These are phyloP conservation scores for Clarireedia monteithiana DNA, from an alignment of 2,329 filamentous ascomycete species.

Conservation along the genomic window DNA sequence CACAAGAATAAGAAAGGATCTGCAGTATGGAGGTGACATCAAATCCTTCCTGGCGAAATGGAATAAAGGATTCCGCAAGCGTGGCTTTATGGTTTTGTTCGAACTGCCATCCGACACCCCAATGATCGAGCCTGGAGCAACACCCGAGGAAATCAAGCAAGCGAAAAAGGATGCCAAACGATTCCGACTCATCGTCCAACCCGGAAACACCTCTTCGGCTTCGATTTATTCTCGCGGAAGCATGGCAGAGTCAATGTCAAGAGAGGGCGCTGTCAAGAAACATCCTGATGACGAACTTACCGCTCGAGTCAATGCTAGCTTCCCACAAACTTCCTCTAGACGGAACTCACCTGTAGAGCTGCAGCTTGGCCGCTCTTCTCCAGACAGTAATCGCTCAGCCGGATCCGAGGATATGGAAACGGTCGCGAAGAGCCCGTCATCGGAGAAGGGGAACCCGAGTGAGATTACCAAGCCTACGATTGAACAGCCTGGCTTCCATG, in stretches of 20 bases:
- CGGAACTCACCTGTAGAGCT: too few species aligned
- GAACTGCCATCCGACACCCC: slow-evolving; percentile 15
- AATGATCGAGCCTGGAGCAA: neutral
- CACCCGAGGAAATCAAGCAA: slow-evolving; percentile 8
- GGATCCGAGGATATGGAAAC: too few species aligned
- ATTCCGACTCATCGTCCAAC: slow-evolving; percentile 14
- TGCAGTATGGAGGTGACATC: slow-evolving; percentile 18
- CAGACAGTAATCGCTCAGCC: too few species aligned
- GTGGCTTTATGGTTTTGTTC: slow-evolving; percentile 20
- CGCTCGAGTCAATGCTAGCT: neutral
- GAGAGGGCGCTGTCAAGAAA: neutral
- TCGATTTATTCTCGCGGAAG: slow-evolving; percentile 3
- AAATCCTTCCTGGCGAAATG: slow-evolving; percentile 15
- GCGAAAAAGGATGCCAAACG: slow-evolving; percentile 9
- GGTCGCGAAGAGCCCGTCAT: too few species aligned
- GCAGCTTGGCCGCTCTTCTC: too few species aligned
- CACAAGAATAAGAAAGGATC: slow-evolving; percentile 9
- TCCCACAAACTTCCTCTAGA: neutral
- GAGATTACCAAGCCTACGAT: too few species aligned
- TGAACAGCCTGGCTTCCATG: too few species aligned
- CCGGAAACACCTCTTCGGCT: slow-evolving; percentile 1
- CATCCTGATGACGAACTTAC: neutral
- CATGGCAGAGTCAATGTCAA: slow-evolving; percentile 1
- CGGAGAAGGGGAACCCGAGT: too few species aligned
- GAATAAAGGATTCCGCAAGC: slow-evolving; percentile 18